Evolutionary conservation across 768 basidiomycete genomes (phyloP), one percentile per base, ranked within the genome.

Genomic region (Trametes maxima): DNA sequence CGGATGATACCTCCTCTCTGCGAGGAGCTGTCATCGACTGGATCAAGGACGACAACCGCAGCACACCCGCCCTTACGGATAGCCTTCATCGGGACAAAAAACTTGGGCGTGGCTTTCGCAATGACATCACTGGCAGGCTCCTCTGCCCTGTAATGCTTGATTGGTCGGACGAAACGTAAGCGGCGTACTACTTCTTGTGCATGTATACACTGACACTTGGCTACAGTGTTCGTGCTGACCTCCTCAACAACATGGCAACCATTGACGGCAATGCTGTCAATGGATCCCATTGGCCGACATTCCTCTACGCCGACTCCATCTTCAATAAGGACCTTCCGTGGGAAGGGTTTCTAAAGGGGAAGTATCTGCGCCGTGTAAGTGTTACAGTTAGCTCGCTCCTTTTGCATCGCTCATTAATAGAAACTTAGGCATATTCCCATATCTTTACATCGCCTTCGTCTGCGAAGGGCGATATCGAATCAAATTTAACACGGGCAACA

Each of bases 261-360:
- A 42, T 54, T 12, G 42, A 44, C 12, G 53, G 53, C 8, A 6
- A 44, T 3, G 40, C 24, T 10, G 25, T 54, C 53, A 54, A 54
- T n/a, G 53, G 53, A 3, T 54, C 53, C 2, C 25, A 54, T 42
- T 54, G 53, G 53, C 53, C 53, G 8, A n/a, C 28, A 3, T 54
- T 54, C 14, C 25, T 25, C 14, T 54, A 25, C 16, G 53, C 43
- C 17, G 42, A 44, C 16, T 22, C 12, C 1, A 14, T 11, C 5
- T 54, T 33, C 25, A 54, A 54, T 24, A 40, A 40, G 4, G 42
- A 14, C 8, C 13, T 28, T 2, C 42, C 53, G 1, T 54, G 53
- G 53, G 21, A 44, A 10, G 17, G 24, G 3, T 54, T 54, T 25
- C 42, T 54, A 7, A 40, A 42, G 6, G 42, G 53, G 8, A 8